Percentiles rank a stretch among this genome's conserved stretches.
These are phyloP conservation scores for Seminavis robusta DNA, from an alignment of 108 stramenopile species.

Conservation along the genomic window DNA sequence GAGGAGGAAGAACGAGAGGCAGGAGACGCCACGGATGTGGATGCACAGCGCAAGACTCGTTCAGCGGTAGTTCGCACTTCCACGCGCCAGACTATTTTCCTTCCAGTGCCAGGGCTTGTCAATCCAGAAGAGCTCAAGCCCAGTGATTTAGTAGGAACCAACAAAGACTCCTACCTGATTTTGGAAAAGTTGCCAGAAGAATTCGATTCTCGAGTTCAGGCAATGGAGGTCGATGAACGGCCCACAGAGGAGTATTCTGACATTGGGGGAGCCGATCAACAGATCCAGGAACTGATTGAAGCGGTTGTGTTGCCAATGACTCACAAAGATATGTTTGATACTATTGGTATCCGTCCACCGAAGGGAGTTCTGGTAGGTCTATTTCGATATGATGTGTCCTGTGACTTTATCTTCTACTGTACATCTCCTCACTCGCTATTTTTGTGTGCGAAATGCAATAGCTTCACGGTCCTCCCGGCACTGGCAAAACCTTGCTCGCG, in stretches of 20 bases:
- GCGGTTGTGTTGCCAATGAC: constrained; percentile 99
- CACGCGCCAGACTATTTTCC: constrained; percentile 96
- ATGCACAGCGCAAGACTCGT: constrained; percentile 73
- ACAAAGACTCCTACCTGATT: constrained; percentile 99
- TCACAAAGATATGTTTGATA: constrained; percentile 97
- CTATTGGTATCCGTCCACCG: constrained; percentile 98
- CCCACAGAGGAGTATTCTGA: constrained; percentile 98
- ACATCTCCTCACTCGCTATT: no score
- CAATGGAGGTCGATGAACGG: constrained; percentile 99
- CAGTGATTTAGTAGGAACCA: constrained; percentile 97
- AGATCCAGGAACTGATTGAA: constrained; percentile 99
- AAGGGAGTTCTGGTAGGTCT: constrained; percentile 99
- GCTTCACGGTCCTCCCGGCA: constrained; percentile 97
- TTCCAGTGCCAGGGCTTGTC: constrained; percentile 99
- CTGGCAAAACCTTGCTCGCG: constrained; percentile 98
- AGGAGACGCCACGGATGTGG: constrained; percentile 71
- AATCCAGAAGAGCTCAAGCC: constrained; percentile 92
- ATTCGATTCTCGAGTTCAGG: constrained; percentile 97
- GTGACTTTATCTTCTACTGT: no score
- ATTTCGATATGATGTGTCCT: no score
- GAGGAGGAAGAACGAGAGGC: constrained; percentile 67
- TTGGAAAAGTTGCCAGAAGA: constrained; percentile 99
- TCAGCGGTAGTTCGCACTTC: constrained; percentile 86
- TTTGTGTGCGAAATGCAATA: no score
- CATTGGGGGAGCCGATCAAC: constrained; percentile 96